Evolutionary conservation across 2,329 filamentous ascomycete species (phyloP).

Genomic region (Aspergillus latus): DNA sequence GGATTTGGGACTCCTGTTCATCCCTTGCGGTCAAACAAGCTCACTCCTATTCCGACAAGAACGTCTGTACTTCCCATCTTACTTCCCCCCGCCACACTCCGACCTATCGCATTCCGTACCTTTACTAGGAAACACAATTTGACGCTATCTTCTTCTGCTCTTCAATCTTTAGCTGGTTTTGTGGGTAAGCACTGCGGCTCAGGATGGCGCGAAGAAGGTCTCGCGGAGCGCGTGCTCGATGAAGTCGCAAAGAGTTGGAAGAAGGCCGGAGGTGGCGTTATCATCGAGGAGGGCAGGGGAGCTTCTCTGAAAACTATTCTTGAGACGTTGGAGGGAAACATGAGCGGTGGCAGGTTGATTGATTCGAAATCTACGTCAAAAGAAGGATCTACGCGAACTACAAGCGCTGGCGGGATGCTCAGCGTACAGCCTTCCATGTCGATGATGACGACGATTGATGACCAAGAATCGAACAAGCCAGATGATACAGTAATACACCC

Average conservation of each 20-base stretch:
- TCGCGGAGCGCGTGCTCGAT: constrained; percentile 88
- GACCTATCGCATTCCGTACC: constrained; percentile 88
- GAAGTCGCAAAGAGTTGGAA: constrained; percentile 93
- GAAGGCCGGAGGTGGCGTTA: constrained; percentile 80
- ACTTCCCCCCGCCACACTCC: constrained; percentile 79
- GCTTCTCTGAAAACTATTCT: constrained; percentile 72
- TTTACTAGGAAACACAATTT: constrained; percentile 98
- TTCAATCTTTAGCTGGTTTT: constrained; percentile 82
- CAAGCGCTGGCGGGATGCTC: constrained; percentile 52
- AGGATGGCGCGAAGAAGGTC: constrained; percentile 91
- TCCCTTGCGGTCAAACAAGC: constrained; percentile 57
- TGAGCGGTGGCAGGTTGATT: constrained; percentile 70
- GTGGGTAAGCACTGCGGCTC: constrained; percentile 92
- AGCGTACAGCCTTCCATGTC: constrained; percentile 29
- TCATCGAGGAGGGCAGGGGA: constrained; percentile 78
- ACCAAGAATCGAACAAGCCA: constrained; percentile 54
- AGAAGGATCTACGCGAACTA: constrained; percentile 20
- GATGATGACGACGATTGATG: constrained; percentile 39
- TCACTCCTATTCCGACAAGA: constrained; percentile 51
- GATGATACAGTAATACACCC: constrained; percentile 67
- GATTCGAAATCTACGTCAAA: constrained; percentile 49
- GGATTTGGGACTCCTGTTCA: constrained; percentile 85
- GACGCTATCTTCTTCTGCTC: constrained; percentile 81
- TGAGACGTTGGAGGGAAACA: constrained; percentile 79
- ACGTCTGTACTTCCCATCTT: constrained; percentile 79